These are phyloP conservation scores for Brassica napus DNA, from an alignment of 345 rosid genomes.

Conservation along the genomic window DNA sequence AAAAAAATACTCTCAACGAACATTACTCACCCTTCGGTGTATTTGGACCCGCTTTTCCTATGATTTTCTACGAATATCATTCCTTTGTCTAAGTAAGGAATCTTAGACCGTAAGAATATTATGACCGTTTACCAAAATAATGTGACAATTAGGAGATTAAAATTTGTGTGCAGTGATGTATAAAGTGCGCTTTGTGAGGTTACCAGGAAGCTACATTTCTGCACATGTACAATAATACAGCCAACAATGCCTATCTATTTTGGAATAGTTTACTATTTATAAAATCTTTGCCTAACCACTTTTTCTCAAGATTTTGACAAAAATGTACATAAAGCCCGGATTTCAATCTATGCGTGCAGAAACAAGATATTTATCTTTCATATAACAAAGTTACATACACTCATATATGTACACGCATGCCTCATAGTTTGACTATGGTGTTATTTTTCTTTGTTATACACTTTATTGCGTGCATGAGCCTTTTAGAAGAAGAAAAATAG, in stretches of 20 bases:
- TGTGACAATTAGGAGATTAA: conserved; percentile 8
- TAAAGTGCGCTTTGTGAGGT: not conserved
- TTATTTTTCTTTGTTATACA: not conserved
- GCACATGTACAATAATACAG: conserved; percentile 7
- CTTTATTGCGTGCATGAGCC: not conserved
- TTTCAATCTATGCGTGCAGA: conserved; percentile 7
- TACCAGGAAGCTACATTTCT: conserved; percentile 27
- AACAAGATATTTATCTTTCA: not conserved
- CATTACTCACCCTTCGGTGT: conserved; percentile 15
- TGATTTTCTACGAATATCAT: conserved; percentile 13
- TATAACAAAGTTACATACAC: not conserved
- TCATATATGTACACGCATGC: conserved; percentile 18
- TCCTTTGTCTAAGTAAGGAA: conserved; percentile 1
- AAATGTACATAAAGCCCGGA: conserved; percentile 26
- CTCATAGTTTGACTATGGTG: conserved; percentile 16
- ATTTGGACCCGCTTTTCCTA: conserved; percentile 12
- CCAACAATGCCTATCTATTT: not conserved
- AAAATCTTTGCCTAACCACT: conserved; percentile 8
- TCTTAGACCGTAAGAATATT: conserved; percentile 33
- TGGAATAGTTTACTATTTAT: conserved; percentile 7
- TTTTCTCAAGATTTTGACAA: conserved; percentile 22
- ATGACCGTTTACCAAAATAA: conserved; percentile 18
- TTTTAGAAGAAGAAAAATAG: not conserved
- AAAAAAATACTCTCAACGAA: conserved; percentile 12
- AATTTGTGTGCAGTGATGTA: conserved; percentile 2